Evolutionary conservation across 1,284 basidiomycete genomes (phyloP), one percentile per base, ranked within the genome.

Genomic region (Spongiforma sp.): DNA sequence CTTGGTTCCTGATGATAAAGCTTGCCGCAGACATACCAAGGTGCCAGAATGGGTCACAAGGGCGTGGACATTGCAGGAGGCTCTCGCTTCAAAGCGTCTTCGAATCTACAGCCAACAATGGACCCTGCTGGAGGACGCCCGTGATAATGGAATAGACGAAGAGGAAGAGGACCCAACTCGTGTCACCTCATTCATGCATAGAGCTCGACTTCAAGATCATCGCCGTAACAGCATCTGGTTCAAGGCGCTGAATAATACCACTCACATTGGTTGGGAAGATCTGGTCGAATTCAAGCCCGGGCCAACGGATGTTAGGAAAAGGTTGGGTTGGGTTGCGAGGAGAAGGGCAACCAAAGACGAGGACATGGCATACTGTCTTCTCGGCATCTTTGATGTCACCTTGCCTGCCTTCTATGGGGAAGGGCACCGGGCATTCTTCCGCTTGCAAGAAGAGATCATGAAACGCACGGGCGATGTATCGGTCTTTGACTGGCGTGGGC

Each of bases 401-500:
- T 34, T 74, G 55, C 65, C 73, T 2, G 59, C 55, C 3, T 48
- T 67, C 41, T 76, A 74, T 19, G 73, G 75, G 11, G 72, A 76
- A 59, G 64, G 66, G 5, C 37, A 48, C 21, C 66, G 70, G 33
- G 73, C 75, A 9, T 77, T 74, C 55, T 61, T 67, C 41, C 69
- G 73, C 15, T 56, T 76, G 30, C 75, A 76, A 58, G 71, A 75
- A 26, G 74, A 74, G 36, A 64, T 74, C 59, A 69, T 74, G 60
- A 72, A 72, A 41, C 71, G 68, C 37, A 74, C 74, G 0, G 61
- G 64, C 1, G 75, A 77, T 5, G 28, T 66, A 26, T 71, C 74
- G 1, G 60, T 74, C 33, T 74, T 74, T 33, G 74, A 77, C 56
- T 74, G 73, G 75, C 69, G 69, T 34, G 71, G 81, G 15, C 80